Evolutionary conservation across 2,329 filamentous ascomycete species (phyloP), one percentile per base, ranked within the genome.

Genomic region (Periglandula ipomoeae): DNA sequence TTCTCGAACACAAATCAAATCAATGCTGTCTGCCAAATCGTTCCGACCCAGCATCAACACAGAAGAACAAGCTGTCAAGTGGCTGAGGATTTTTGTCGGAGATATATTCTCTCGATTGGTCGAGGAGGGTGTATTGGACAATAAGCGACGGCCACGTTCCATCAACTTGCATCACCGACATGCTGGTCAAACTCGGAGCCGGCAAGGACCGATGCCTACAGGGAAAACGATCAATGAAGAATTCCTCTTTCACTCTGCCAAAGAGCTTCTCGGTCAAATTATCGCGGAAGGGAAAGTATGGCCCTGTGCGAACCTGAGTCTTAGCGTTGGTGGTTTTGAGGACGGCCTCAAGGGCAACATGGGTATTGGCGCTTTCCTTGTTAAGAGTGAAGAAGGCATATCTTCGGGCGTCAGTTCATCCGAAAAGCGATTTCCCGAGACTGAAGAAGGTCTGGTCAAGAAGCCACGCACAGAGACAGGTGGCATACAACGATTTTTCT

Each of bases 21-120:
- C 87, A 15, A 97, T 98, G 90, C 74, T 97, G 13, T 96, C 89
- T 1, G 90, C 93, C 19, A 98, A 98, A 63, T 94, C 89, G 0
- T 98, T 98, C 60, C 78, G 87, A 23, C 93, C 93, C 0, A 81
- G 77, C 49, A 91, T 97, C 61, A 86, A 82, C 56, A 84, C 75
- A 2, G 70, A 79, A 17, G 88, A 93, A 20, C 87, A 95, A 63
- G 91, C 84, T 1, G 72, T 79, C 22, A 83, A 82, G 52, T 98
- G 93, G 93, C 72, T 98, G 35, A 78, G 84, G 10, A 96, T 98
- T 48, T 97, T 97, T 63, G 82, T 79, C 4, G 87, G 89, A 1
- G 93, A 98, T 63, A 95, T 98, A 46, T 93, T 86, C 66, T 84
- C 87, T 47, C 81, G 93, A 38, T 75, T 97, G 41, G 83, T 95